Base-by-base conservation (phyloP, 768 basidiomycete species). In the Psilocybe sp. region DNA sequence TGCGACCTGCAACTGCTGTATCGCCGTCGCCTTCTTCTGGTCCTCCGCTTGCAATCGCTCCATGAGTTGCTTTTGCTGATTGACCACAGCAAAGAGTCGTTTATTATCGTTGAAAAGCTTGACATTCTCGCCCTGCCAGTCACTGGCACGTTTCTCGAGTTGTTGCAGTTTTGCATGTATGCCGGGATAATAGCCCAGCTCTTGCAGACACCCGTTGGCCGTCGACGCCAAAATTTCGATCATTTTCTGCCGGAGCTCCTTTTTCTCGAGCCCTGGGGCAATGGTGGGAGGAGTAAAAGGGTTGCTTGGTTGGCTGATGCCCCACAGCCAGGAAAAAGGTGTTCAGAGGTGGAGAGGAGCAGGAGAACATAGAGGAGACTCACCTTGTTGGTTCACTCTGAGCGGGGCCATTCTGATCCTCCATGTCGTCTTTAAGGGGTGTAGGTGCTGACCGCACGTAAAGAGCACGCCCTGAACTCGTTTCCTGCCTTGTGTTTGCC, bases 171-270 rank as follows among this genome's bases (percentile, higher is more conserved):
- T 72, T 40, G 66, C 68, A 4, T 68, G 46, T 50, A 79, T 67
- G 5, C 70, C 67, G 15, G 77, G 72, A 53, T 66, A 67, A 59
- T 78, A 78, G 11, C 77, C 78, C 19, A 77, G 68, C 52, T 79
- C 79, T 4, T 66, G 56, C 18, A 77, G 65, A 55, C 73, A 79
- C 11, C 71, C 71, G 61, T 74, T 78, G 11, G 73, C 75, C 8
- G 72, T 77, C 11, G 46, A 57, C 0, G 78, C 56, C 14, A 81
- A 63, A 33, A 79, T 72, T 50, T 76, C 70, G 39, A 79, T 64
- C 45, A 79, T 58, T 53, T 65, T 68, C 5, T 59, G 54, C 33
- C 75, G 72, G 20, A 68, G 60, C 34, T 58, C 59, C 20, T 47
- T 34, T 14, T 33, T 44, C 39, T 40, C 18, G n/a, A 45, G 23